Evolutionary conservation across 2,329 filamentous ascomycete genomes (phyloP).

Genomic region (Aspergillus fischeri): DNA sequence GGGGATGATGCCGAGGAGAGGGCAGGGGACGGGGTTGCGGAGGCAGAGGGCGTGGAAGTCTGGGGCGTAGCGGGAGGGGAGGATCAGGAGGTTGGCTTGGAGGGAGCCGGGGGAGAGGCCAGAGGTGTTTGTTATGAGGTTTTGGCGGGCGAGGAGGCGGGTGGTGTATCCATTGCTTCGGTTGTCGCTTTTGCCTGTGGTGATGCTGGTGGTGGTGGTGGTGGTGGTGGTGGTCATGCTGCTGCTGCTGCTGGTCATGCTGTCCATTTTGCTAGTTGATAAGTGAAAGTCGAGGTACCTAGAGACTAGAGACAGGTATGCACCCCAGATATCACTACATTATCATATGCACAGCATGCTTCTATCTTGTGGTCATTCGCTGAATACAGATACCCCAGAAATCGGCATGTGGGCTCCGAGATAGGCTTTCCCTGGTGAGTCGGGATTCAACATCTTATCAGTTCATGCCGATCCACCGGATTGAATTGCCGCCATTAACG

Average conservation of each 20-base stretch:
- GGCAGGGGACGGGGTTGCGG: constrained; percentile 61
- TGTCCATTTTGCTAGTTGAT: background rate
- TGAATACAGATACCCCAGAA: background rate
- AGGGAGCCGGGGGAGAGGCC: constrained; percentile 54
- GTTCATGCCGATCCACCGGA: background rate
- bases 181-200: constrained; percentile 4
- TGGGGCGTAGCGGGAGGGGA: constrained; percentile 53
- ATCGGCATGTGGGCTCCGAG: background rate
- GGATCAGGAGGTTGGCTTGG: constrained; percentile 60
- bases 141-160: constrained; percentile 43
- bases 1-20: constrained; percentile 49
- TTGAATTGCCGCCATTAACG: constrained; percentile 2
- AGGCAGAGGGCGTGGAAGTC: constrained; percentile 58
- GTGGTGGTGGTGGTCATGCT: too few relatives aligned
- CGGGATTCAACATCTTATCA: too few relatives aligned
- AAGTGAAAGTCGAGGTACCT: too few relatives aligned
- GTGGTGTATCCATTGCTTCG: constrained; percentile 23
- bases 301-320: too few relatives aligned
- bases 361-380: too few relatives aligned
- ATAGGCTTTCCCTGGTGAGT: background rate
- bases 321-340: too few relatives aligned
- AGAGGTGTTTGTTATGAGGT: constrained; percentile 45
- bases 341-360: too few relatives aligned
- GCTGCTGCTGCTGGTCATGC: background rate
- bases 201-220: background rate